Evolutionary conservation across 192 early-diverging fungal species (phyloP).

Genomic region (Coemansia sp.): DNA sequence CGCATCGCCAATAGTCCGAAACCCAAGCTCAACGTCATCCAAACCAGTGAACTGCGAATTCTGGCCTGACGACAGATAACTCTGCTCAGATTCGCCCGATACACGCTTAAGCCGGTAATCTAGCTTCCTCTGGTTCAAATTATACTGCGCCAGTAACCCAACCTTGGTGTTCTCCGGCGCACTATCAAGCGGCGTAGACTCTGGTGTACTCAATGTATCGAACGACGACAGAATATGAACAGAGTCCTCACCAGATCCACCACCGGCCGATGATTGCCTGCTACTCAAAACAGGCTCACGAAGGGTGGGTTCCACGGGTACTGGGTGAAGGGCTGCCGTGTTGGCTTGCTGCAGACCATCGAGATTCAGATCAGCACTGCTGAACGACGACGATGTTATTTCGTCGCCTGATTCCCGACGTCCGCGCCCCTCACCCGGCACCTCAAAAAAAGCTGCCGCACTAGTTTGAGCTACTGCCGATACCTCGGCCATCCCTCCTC

Average conservation of each 20-base stretch:
- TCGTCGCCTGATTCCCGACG: constrained; percentile 26
- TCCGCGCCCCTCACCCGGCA: constrained; percentile 44
- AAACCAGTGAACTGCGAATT: constrained; percentile 12
- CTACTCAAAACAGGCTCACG: background rate
- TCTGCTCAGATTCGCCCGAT: constrained; percentile 22
- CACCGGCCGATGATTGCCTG: constrained; percentile 24
- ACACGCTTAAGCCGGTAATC: constrained; percentile 23
- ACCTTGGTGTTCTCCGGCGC: constrained; percentile 39
- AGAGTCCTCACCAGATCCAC: constrained; percentile 38
- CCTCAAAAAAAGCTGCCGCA: constrained; percentile 45
- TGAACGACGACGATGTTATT: constrained; percentile 19
- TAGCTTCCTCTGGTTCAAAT: constrained; percentile 27
- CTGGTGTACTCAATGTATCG: constrained; percentile 43
- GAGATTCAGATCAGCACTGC: constrained; percentile 28
- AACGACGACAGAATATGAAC: constrained; percentile 45
- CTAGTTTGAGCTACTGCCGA: constrained; percentile 8
- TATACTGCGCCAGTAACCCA: constrained; percentile 49
- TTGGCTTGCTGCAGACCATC: constrained; percentile 34
- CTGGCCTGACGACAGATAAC: constrained; percentile 19
- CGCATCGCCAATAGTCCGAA: constrained; percentile 24
- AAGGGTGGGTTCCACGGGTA: background rate
- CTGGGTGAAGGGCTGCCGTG: constrained; percentile 37
- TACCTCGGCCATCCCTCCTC: background rate
- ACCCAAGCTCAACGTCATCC: constrained; percentile 29
- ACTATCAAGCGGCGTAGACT: constrained; percentile 41